A percentile compares a stretch with the other conserved stretches of the same genome.
These are phyloP conservation scores for Talaromyces sp. DNA, from an alignment of 2,329 filamentous ascomycete species.

Conservation along the genomic window DNA sequence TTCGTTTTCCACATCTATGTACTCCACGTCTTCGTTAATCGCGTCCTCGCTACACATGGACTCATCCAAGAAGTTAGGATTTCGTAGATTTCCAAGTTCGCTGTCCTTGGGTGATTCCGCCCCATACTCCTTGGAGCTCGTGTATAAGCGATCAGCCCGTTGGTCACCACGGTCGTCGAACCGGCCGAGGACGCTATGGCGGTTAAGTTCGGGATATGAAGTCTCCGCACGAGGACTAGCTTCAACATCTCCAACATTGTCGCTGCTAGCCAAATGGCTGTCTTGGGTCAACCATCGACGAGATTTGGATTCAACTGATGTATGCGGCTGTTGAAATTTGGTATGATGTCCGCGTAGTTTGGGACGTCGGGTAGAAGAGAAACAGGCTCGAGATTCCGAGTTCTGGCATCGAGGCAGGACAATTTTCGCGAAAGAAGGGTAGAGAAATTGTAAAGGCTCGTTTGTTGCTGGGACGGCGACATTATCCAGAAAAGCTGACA, in stretches of 20 bases:
- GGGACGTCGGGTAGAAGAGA: slow-evolving; percentile 1
- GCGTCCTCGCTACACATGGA: too few species aligned
- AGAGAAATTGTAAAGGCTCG: slow-evolving; percentile 44
- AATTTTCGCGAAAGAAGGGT: slow-evolving; percentile 38
- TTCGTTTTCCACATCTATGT: neutral
- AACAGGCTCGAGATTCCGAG: slow-evolving; percentile 14
- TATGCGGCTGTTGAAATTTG: neutral
- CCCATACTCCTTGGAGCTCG: neutral
- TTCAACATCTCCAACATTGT: neutral
- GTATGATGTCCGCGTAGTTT: neutral
- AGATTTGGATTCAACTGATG: neutral
- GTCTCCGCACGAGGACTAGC: neutral
- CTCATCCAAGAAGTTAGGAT: neutral
- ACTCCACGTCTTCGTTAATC: neutral
- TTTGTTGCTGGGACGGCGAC: slow-evolving; percentile 31
- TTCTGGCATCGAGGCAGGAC: slow-evolving; percentile 17
- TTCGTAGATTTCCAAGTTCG: neutral
- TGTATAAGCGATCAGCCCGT: neutral
- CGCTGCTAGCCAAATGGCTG: neutral
- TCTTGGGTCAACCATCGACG: slow-evolving; percentile 5
- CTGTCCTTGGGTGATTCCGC: neutral
- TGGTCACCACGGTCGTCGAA: neutral
- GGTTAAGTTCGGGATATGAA: neutral
- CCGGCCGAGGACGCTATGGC: neutral
- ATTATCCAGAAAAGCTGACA: slow-evolving; percentile 33